These are phyloP conservation scores for Physocladia obscura DNA, from an alignment of 192 early-diverging fungal genomes.

Conservation along the genomic window DNA sequence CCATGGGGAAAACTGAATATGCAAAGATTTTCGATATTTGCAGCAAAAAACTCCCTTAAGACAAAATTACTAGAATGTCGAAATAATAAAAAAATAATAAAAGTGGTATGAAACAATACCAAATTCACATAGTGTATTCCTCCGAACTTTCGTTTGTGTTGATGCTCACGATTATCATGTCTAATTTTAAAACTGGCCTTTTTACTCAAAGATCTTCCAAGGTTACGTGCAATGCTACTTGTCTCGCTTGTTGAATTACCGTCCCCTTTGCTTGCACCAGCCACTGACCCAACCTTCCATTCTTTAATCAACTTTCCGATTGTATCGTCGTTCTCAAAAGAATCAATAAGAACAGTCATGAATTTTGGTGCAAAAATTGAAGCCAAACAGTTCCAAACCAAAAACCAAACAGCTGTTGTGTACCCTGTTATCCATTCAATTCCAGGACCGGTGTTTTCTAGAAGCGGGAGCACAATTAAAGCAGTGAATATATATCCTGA, in stretches of 20 bases:
- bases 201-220: too few relatives aligned
- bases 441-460: background rate
- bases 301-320: background rate
- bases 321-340: background rate
- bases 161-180: background rate
- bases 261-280: background rate
- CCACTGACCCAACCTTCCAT: background rate
- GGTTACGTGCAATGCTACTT: too few relatives aligned
- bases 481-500: background rate
- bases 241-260: too few relatives aligned
- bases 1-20: background rate
- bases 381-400: background rate
- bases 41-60: background rate
- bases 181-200: background rate
- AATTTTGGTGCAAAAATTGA: background rate
- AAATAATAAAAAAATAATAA: background rate
- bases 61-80: background rate
- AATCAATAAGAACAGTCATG: background rate
- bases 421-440: background rate
- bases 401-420: background rate
- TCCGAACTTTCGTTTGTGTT: too few relatives aligned
- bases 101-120: too few relatives aligned
- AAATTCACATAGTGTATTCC: too few relatives aligned
- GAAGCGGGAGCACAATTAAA: background rate
- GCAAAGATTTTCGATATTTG: background rate